Base-by-base conservation (phyloP, 2,329 filamentous ascomycete genomes). In the Periconia sp. region DNA sequence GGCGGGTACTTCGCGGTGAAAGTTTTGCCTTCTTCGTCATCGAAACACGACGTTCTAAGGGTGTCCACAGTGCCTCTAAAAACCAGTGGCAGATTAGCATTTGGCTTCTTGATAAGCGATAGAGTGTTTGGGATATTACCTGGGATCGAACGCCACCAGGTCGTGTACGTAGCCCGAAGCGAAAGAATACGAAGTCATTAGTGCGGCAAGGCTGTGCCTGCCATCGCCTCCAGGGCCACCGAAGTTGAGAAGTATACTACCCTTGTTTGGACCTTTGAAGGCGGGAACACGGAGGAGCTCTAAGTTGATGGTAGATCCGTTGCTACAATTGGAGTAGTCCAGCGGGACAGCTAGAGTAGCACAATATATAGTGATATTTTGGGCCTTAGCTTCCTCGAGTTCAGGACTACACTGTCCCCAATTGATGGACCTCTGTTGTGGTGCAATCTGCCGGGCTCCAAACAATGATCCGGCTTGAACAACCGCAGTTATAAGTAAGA, bases 91-190 rank as follows among this genome's bases (percentile, higher is more conserved):
- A n/a, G 16, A 30, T 30, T n/a, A 30, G 28, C n/a, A 30, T n/a
- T n/a, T n/a, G 28, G 7, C n/a, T 30, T 30, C 28, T 30, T 30
- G n/a, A 30, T 6, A 7, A 13, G 28, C 6, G 28, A n/a, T n/a
- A n/a, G 28, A n/a, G n/a, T 30, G 5, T 6, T 30, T 13, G 28
- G 16, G 28, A 7, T 30, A n/a, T 30, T 30, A 30, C 28, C 28
- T 6, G 5, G 28, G 28, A 30, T 30, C 28, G 28, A 30, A 30
- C 5, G 28, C 28, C 16, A 30, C 16, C 28, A 30, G n/a, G 28
- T 30, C 28, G 28, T 30, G 28, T 30, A 30, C 28, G 28, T 30
- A 30, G 28, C n/a, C n/a, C 28, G 28, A 30, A 30, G 28, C 28
- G 28, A 30, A 6, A n/a, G 28, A 6, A 30, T 30, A n/a, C 28